These are phyloP conservation scores for Biancaea sappan DNA, from an alignment of 306 rosid species.

Conservation along the genomic window DNA sequence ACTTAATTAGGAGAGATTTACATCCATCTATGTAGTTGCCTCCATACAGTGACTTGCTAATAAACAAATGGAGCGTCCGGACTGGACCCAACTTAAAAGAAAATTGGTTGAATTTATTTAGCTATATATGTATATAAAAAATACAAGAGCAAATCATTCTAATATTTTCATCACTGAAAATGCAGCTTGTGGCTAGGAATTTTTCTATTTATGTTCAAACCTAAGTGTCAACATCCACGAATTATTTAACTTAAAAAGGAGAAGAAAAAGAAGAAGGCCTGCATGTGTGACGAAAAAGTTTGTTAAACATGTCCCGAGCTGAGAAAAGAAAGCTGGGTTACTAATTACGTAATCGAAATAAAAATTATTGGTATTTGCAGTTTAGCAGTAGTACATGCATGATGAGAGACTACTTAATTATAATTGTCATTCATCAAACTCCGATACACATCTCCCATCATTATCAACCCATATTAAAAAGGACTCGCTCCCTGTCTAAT, in stretches of 20 bases:
- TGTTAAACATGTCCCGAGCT: constrained; percentile 24
- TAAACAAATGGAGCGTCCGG: background rate
- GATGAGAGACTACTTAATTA: constrained; percentile 1
- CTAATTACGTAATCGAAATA: background rate
- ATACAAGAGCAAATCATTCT: too few relatives aligned
- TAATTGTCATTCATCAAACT: constrained; percentile 32
- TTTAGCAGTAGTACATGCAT: background rate
- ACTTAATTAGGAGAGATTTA: background rate
- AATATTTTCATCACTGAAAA: background rate
- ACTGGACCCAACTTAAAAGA: too few relatives aligned
- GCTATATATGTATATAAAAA: too few relatives aligned
- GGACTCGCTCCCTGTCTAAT: constrained; percentile 16
- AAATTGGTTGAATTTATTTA: too few relatives aligned
- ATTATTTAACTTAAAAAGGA: background rate
- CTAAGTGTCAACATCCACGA: constrained; percentile 24
- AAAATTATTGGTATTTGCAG: background rate
- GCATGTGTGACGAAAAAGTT: constrained; percentile 32
- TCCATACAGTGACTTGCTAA: background rate
- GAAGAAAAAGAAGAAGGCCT: background rate
- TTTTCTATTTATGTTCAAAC: constrained; percentile 16
- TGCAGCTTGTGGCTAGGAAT: background rate
- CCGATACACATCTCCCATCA: constrained; percentile 31
- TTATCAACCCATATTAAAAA: constrained; percentile 13
- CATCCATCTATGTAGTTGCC: background rate
- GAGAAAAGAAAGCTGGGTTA: constrained; percentile 14